Evolutionary conservation across 129 eudicot species (phyloP), one percentile per base, ranked within the genome.

Genomic region (Helichrysum umbraculigerum): DNA sequence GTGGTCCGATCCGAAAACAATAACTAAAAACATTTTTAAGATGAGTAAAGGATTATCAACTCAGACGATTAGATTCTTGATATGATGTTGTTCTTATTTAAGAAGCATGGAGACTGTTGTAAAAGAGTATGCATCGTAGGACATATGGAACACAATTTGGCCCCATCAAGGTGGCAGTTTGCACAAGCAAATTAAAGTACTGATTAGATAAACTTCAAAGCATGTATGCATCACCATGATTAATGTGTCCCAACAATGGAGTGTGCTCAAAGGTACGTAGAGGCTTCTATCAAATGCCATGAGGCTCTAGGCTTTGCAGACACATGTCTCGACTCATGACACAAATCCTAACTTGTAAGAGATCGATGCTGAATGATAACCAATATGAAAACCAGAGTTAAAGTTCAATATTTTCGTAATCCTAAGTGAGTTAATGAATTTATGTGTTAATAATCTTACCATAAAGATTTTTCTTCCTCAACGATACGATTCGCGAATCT

Each of bases 211-310:
- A 25, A 25, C 28, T 25, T 25, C 28, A 25, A 76, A 76, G 80
- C 56, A 51, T 35, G 7, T 35, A 35, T 50, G 73, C 73, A 66
- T 51, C 73, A 65, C 32, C 16, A 52, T 76, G 73, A 76, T 65
- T 76, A 76, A 50, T 66, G 73, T 66, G 80, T 76, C 80, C 80
- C 73, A 66, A 76, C 73, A 66, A 76, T 66, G 73, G 73, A 76
- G 80, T 76, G 80, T 66, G 66, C 57, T 76, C 66, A 66, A 76
- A 76, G 80, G 66, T n/a, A n/a, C n/a, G n/a, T 22, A 66, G 73
- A 76, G 66, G 6, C 65, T 65, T 66, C 73, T 32, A 54, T 39
- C 79, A 65, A 50, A 47, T 76, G 72, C 52, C 72, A 65, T 34
- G 33, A 73, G 66, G 65, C 65, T 15, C 60, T 29, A n/a, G 30